Base-by-base conservation (phyloP, 441 rosid species). In the Pelargonium fulgidum region DNA sequence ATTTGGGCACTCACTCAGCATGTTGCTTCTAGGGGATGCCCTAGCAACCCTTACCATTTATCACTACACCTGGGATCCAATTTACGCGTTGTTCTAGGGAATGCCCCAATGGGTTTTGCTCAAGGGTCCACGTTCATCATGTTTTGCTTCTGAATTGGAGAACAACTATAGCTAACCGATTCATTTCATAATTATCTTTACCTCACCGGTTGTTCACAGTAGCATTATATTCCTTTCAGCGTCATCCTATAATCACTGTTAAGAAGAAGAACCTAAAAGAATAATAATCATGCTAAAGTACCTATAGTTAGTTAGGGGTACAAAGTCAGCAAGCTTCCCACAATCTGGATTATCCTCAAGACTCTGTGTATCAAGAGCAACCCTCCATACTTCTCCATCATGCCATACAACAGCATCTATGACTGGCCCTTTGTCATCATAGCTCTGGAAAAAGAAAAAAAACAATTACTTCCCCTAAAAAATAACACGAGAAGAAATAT, bases 351-450 rank as follows among this genome's bases (percentile, higher is more conserved):
- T 86, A 77, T 90, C 89, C 83, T 87, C 98, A 69, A 94, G 87
- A 78, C 82, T 89, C 75, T 87, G 98, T 2, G 94, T 92, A 77
- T 94, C 98, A 77, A 94, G 89, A 67, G 98, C 98, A 75, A 78
- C 96, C 83, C 94, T 87, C 96, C 98, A 92, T 36, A 86, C 79
- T 77, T 90, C 96, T 65, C 97, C 99, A 76, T 94, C 98, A 77
- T 94, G 85, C 99, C 99, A 94, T 47, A 87, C 97, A 79, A 90
- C 94, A 82, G 94, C 94, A 73, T 94, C 98, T 72, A 94, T 85
- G 69, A 87, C 79, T 77, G 98, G 98, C 68, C 99, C 97, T 79
- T 83, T 92, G 83, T 92, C 99, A 79, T 92, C 93, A 77, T 90
- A 92, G 79, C 75, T 84, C 99, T 94, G 71, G 54, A 70, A 76